A percentile compares a stretch with the other conserved stretches of the same genome.
phyloP scores from a whole-genome alignment of 2,329 filamentous ascomycete genomes.

The Aaosphaeria arxii region DNA sequence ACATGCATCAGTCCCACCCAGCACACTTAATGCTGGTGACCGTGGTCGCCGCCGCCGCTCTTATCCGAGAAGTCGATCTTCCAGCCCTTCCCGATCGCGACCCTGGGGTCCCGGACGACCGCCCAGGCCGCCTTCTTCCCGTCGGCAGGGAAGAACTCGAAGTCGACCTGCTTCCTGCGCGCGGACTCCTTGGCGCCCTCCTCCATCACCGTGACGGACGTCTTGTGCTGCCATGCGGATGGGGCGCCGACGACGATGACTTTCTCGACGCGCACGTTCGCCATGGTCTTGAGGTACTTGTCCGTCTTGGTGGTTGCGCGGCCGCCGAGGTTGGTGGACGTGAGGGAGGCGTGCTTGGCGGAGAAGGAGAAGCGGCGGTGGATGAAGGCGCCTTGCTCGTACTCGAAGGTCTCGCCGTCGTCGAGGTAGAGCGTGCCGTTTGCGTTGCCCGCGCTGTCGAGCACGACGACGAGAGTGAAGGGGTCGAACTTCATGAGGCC shows the following conservation, averaged over 20 bases:
- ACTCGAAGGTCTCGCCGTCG: constrained; percentile 91
- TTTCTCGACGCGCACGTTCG: constrained; percentile 74
- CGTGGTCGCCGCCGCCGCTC: neutral
- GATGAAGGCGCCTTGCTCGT: constrained; percentile 81
- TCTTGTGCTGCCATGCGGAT: constrained; percentile 64
- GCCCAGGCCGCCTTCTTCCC: constrained; percentile 60
- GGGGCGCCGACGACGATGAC: constrained; percentile 81
- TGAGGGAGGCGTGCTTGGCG: constrained; percentile 55
- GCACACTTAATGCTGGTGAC: too few relatives aligned
- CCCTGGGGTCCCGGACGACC: constrained; percentile 61
- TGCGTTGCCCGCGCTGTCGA: constrained; percentile 67
- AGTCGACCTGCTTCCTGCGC: constrained; percentile 48
- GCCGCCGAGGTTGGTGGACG: constrained; percentile 53
- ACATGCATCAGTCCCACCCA: too few relatives aligned
- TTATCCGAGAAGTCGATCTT: constrained; percentile 52
- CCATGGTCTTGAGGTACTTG: constrained; percentile 76
- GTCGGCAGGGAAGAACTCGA: constrained; percentile 57
- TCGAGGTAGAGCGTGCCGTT: constrained; percentile 85
- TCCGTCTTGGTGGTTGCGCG: constrained; percentile 61
- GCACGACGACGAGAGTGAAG: constrained; percentile 81
- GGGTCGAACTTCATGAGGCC: constrained; percentile 92
- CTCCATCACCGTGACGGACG: constrained; percentile 64
- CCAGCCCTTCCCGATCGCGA: constrained; percentile 63
- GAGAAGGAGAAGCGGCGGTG: constrained; percentile 74
- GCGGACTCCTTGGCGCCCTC: constrained; percentile 47